These are phyloP conservation scores for Excoecaria cochinchinensis DNA, from an alignment of 345 rosid species.

Conservation along the genomic window DNA sequence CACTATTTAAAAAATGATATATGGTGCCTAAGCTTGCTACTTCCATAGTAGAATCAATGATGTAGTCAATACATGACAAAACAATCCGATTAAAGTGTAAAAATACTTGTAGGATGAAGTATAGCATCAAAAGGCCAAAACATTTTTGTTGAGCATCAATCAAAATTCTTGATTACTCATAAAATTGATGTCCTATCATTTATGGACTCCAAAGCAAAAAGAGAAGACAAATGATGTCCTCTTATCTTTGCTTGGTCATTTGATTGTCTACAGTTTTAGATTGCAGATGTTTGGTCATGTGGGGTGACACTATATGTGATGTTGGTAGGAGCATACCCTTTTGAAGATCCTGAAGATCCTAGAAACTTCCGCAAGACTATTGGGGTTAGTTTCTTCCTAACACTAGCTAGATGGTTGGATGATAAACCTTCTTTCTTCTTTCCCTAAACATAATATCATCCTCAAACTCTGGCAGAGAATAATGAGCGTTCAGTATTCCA, in stretches of 20 bases:
- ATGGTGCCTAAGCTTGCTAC: neutral
- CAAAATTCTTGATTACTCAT: neutral
- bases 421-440: neutral
- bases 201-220: too few relatives aligned
- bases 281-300: conserved; percentile 75
- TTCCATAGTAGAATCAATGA: neutral
- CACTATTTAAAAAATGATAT: neutral
- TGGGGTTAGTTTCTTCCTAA: conserved; percentile 37
- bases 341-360: conserved; percentile 67
- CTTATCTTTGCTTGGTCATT: conserved; percentile 3
- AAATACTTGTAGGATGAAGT: neutral
- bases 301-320: conserved; percentile 70
- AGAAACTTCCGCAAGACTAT: conserved; percentile 65
- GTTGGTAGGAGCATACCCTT: conserved; percentile 72
- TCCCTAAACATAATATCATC: neutral
- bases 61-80: neutral
- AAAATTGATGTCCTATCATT: neutral
- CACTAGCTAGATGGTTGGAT: conserved; percentile 2
- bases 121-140: neutral
- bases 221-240: neutral
- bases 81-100: neutral
- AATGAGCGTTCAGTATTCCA: conserved; percentile 54
- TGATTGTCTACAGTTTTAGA: conserved; percentile 31
- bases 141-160: neutral
- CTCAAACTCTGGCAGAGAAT: conserved; percentile 47